A percentile compares a stretch with the other conserved stretches of the same genome.
These are phyloP conservation scores for Zostera marina DNA, from an alignment of 116 monocot species.

Conservation along the genomic window DNA sequence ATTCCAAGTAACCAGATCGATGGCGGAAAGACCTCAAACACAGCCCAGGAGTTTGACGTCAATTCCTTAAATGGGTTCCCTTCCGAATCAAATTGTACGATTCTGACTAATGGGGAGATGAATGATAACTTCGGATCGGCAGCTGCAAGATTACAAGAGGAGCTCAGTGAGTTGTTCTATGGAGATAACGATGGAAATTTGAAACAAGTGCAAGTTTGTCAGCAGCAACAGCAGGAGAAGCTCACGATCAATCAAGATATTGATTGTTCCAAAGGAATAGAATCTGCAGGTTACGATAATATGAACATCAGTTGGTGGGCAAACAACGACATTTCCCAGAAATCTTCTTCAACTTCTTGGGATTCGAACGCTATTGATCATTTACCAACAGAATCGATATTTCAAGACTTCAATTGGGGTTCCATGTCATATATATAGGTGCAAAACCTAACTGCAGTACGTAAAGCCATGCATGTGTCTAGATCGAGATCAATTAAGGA, in stretches of 20 bases:
- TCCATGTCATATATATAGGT: slow-evolving; percentile 2
- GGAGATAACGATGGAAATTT: slow-evolving; percentile 5
- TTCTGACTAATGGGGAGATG: neutral
- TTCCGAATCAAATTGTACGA: neutral
- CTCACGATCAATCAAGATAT: slow-evolving; percentile 3
- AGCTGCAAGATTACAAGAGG: slow-evolving; percentile 11
- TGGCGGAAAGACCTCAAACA: neutral
- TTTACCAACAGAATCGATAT: slow-evolving; percentile 17
- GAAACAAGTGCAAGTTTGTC: neutral
- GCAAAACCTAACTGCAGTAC: too few relatives aligned
- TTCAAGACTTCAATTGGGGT: slow-evolving; percentile 26
- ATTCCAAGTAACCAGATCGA: neutral
- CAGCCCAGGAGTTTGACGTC: slow-evolving; percentile 2
- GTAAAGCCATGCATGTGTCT: too few relatives aligned
- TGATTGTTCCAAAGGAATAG: slow-evolving; percentile 19
- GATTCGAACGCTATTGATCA: slow-evolving; percentile 11
- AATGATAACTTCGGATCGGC: neutral
- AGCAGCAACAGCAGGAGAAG: neutral
- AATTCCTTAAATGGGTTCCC: slow-evolving; percentile 3
- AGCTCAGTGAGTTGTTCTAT: slow-evolving; percentile 15
- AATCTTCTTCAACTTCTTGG: slow-evolving; percentile 21
- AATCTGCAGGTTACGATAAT: slow-evolving; percentile 3
- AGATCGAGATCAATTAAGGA: too few relatives aligned
- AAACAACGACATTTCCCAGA: slow-evolving; percentile 12
- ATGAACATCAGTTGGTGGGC: slow-evolving; percentile 27